Evolutionary conservation across 345 rosid species (phyloP).

Genomic region (Hevea brasiliensis): DNA sequence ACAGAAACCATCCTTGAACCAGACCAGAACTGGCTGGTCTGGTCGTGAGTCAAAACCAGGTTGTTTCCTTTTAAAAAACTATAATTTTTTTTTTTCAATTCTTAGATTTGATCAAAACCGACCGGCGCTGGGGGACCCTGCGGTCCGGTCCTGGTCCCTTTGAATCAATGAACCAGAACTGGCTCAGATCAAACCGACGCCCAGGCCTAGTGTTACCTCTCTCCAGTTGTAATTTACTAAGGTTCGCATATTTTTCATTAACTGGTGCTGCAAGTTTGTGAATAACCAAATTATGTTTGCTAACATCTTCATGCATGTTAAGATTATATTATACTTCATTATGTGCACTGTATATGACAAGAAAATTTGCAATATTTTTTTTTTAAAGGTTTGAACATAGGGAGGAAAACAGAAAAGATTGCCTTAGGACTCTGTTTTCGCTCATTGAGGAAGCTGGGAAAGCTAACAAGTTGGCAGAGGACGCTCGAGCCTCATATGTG

Average conservation of each 20-base stretch:
- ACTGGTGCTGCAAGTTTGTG: not conserved
- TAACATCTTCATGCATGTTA: not conserved
- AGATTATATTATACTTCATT: not conserved
- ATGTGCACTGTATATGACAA: not conserved
- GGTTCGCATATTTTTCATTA: not conserved
- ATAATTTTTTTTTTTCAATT: too few species aligned
- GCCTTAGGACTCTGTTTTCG: constrained; percentile 72
- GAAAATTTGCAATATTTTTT: not conserved
- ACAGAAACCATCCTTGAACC: too few species aligned
- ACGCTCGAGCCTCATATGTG: constrained; percentile 64
- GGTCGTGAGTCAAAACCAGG: too few species aligned
- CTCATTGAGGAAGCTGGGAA: constrained; percentile 86
- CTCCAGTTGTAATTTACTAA: not conserved
- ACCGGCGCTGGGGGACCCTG: too few species aligned
- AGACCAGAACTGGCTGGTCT: too few species aligned
- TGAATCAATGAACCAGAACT: too few species aligned
- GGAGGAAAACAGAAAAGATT: constrained; percentile 95
- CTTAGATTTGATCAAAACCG: too few species aligned
- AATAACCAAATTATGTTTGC: not conserved
- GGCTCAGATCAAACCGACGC: too few species aligned
- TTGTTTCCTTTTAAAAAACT: too few species aligned
- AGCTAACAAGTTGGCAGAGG: constrained; percentile 74
- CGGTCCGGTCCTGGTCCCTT: too few species aligned
- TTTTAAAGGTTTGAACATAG: constrained; percentile 82
- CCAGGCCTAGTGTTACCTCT: not conserved